Evolutionary conservation across 192 early-diverging fungal genomes (phyloP).

Genomic region (Allomyces macrogynus): DNA sequence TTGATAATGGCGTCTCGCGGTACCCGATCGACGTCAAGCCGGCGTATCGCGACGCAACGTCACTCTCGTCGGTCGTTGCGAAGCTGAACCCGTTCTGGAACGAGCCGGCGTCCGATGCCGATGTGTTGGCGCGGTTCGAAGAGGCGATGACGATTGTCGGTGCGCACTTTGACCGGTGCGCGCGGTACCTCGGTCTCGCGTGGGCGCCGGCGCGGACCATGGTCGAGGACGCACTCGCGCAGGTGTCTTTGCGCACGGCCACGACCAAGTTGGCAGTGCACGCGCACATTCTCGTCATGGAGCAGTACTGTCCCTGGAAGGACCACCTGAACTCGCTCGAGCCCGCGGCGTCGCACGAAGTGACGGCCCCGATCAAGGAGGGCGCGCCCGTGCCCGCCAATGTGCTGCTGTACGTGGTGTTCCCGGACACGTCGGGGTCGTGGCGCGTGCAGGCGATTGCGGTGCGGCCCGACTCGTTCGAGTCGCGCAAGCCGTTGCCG

Average conservation of each 20-base stretch:
- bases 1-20: conserved; percentile 82
- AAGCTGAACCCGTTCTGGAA: conserved; percentile 93
- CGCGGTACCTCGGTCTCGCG: conserved; percentile 44
- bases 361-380: conserved; percentile 13
- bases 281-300: conserved; percentile 64
- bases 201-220: conserved; percentile 81
- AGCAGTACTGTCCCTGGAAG: conserved; percentile 82
- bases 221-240: conserved; percentile 49
- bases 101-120: conserved; percentile 51
- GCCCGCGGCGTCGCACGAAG: conserved; percentile 23
- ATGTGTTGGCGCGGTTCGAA: conserved; percentile 29
- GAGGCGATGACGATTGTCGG: conserved; percentile 59
- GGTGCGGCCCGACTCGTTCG: conserved; percentile 31
- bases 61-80: conserved; percentile 55
- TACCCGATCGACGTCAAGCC: conserved; percentile 64
- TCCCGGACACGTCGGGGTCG: conserved; percentile 37
- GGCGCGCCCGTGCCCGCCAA: conserved; percentile 12
- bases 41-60: conserved; percentile 62
- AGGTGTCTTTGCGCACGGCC: conserved; percentile 6
- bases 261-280: conserved; percentile 35
- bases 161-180: conserved; percentile 42
- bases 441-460: conserved; percentile 65
- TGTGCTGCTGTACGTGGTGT: conserved; percentile 49
- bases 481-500: conserved; percentile 58
- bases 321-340: conserved; percentile 62